These are phyloP conservation scores for Vitis hybrid DNA, from an alignment of 177 flowering plant genomes.

Conservation along the genomic window DNA sequence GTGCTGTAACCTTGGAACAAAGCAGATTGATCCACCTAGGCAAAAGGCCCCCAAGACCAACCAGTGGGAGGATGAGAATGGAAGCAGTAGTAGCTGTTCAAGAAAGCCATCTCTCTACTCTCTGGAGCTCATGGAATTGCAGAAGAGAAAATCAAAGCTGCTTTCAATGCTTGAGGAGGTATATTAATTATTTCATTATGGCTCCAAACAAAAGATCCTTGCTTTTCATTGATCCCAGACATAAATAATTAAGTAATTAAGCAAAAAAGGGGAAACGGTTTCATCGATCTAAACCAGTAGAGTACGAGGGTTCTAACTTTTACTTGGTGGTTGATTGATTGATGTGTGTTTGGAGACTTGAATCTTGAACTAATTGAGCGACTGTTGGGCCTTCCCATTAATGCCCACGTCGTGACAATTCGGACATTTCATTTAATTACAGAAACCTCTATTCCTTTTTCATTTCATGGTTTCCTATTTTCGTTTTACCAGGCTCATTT, in stretches of 20 bases:
- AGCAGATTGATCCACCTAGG: slow-evolving; percentile 29
- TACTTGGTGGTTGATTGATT: slow-evolving; percentile 7
- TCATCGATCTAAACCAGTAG: slow-evolving; percentile 6
- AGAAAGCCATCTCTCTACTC: slow-evolving; percentile 41
- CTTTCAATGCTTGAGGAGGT: slow-evolving; percentile 94
- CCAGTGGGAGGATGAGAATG: slow-evolving; percentile 40
- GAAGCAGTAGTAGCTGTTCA: slow-evolving; percentile 23
- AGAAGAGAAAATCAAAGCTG: slow-evolving; percentile 77
- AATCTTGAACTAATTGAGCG: slow-evolving; percentile 48
- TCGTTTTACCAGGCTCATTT: neutral
- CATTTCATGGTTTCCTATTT: slow-evolving; percentile 15
- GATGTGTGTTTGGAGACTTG: slow-evolving; percentile 1
- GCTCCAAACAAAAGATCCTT: neutral
- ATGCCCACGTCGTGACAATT: slow-evolving; percentile 43
- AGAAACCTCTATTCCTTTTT: slow-evolving; percentile 33
- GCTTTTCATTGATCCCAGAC: neutral
- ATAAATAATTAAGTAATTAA: neutral
- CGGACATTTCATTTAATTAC: slow-evolving; percentile 33
- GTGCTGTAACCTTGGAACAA: slow-evolving; percentile 67
- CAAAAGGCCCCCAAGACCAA: slow-evolving; percentile 30
- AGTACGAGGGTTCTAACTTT: slow-evolving; percentile 11
- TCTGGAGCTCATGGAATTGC: slow-evolving; percentile 69
- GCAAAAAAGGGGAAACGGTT: neutral
- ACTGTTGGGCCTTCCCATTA: slow-evolving; percentile 50
- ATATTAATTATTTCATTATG: neutral